These are phyloP conservation scores for Hypoxylon sp. DNA, from an alignment of 2,329 filamentous ascomycete genomes.

Conservation along the genomic window DNA sequence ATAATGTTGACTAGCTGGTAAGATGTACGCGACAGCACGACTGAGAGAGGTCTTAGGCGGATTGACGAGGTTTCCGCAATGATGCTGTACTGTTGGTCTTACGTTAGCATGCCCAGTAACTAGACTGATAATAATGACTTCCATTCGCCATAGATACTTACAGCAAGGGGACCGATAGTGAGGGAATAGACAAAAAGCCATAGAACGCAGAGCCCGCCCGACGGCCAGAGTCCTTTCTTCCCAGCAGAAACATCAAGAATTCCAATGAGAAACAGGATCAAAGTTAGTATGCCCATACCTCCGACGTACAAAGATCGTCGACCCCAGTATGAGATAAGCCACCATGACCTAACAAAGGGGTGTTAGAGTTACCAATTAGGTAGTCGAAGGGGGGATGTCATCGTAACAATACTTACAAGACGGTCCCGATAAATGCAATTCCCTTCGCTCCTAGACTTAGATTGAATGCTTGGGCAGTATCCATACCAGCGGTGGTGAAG, in stretches of 20 bases:
- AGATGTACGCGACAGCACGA: constrained; percentile 57
- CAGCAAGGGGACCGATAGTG: constrained; percentile 60
- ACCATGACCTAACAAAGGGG: constrained; percentile 58
- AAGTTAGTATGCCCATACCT: constrained; percentile 54
- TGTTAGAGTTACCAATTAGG: constrained; percentile 18
- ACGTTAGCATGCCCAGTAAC: constrained; percentile 27
- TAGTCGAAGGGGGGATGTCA: not conserved
- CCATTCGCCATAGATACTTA: constrained; percentile 47
- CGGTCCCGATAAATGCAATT: constrained; percentile 55
- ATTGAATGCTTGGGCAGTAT: constrained; percentile 48
- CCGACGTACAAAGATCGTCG: constrained; percentile 56
- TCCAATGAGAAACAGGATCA: constrained; percentile 54
- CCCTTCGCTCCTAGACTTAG: constrained; percentile 52
- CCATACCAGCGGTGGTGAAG: constrained; percentile 53
- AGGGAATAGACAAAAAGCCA: constrained; percentile 60
- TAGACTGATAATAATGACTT: not conserved
- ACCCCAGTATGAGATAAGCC: constrained; percentile 54
- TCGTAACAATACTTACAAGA: constrained; percentile 54
- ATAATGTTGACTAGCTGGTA: constrained; percentile 61
- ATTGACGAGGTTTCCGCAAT: constrained; percentile 62
- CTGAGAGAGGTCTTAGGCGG: constrained; percentile 59
- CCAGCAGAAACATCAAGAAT: constrained; percentile 58
- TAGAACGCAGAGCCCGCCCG: constrained; percentile 58
- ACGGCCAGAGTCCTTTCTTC: constrained; percentile 55
- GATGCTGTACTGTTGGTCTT: constrained; percentile 54